Percentiles rank a stretch among this genome's conserved stretches.
phyloP scores from a whole-genome alignment of 2,329 filamentous ascomycete species.

The Chalaropsis thielavioides region DNA sequence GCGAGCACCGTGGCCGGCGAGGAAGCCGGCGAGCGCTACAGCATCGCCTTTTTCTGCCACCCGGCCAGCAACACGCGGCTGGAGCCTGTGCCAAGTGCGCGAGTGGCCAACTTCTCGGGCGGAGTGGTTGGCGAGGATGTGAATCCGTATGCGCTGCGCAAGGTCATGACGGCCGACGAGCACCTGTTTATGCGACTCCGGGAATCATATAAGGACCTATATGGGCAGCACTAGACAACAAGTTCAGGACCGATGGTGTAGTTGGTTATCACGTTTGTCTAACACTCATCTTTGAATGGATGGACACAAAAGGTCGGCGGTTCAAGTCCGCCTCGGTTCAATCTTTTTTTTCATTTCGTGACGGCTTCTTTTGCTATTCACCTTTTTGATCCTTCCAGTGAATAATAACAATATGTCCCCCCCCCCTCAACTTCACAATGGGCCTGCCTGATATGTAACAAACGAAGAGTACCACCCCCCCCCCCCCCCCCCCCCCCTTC shows the following conservation, averaged over 20 bases:
- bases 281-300: background rate
- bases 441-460: background rate
- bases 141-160: constrained; percentile 38
- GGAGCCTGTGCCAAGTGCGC: constrained; percentile 44
- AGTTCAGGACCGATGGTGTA: constrained; percentile 1
- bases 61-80: constrained; percentile 40
- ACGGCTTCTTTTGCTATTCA: background rate
- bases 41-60: constrained; percentile 56
- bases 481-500: too few species aligned
- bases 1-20: constrained; percentile 11
- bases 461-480: background rate
- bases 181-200: constrained; percentile 47
- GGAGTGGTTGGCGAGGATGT: constrained; percentile 24
- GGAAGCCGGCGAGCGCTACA: constrained; percentile 42
- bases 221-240: constrained; percentile 27
- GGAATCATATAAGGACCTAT: constrained; percentile 44
- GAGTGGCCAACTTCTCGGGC: constrained; percentile 33
- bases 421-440: background rate
- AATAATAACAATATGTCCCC: background rate
- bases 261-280: constrained; percentile 7
- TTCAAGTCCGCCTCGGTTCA: constrained; percentile 4
- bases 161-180: constrained; percentile 47
- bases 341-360: background rate
- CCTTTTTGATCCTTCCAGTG: background rate
- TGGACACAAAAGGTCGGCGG: constrained; percentile 4